Evolutionary conservation across 2,329 filamentous ascomycete species (phyloP), one percentile per base, ranked within the genome.

Genomic region (Alternaria sp.): DNA sequence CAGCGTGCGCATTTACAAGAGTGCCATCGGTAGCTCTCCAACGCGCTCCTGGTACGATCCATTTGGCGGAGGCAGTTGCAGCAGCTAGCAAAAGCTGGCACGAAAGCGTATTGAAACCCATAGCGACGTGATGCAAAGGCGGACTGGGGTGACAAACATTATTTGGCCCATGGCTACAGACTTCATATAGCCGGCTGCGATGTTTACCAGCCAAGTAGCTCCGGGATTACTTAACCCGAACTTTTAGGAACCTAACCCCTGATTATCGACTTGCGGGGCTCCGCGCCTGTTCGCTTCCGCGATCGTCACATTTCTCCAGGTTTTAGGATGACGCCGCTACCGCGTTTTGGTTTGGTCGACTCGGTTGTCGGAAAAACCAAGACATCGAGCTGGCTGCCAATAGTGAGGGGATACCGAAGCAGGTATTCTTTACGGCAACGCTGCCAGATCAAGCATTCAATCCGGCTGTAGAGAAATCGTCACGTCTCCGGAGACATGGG

Each of bases 1-100:
- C 86, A 1, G 86, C 86, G 68, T 89, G 86, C 1, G 86, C 86
- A 51, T 86, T 88, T 52, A 88, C 82, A 11, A 87, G 70, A 17
- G 84, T 81, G 0, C 85, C 85, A 3, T 86, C 80, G 0, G 84
- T 88, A 62, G 88, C 86, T 17, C 76, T 80, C 86, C 86, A 89
- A 70, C 85, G 78, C 0, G 80, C 86, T 3, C 86, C 86, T 0
- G 86, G 86, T 3, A 88, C 85, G 46, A 88, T 88, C 74, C 84
- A 88, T 69, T 82, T 85, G 11, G 80, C 79, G 9, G 67, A 70
- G 40, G 66, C 65, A 44, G 61, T 61, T 17, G 64, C 60, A n/a
- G 68, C 65, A 51, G 64, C 63, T 37, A 71, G 54, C 55, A 72
- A 56, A 17, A 71, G 57, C 56, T 68, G 63, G 23, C 59, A 70